Evolutionary conservation across 2,329 filamentous ascomycete species (phyloP), one percentile per base, ranked within the genome.

Genomic region (Penicillium sp.): DNA sequence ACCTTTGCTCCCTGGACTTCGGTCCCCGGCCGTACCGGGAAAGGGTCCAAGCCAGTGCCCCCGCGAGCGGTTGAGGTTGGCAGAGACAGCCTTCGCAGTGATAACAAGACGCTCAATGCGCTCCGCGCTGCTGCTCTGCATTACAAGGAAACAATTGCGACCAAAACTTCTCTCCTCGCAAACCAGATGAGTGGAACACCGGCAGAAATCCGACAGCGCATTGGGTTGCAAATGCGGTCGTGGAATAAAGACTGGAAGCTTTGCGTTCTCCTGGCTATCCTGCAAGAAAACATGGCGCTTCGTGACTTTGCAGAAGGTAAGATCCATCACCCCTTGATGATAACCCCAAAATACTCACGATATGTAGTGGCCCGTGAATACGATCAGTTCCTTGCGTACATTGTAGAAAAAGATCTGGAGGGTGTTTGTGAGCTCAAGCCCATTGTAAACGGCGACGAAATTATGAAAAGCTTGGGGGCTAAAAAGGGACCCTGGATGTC

Each of bases 401-500:
- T 88, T 6, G 67, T 78, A 58, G 72, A 79, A 23, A 74, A 82
- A 31, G 70, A 78, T n/a, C 71, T 89, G 17, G 65, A 76, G 56
- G 71, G 71, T 23, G 74, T 85, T 67, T 81, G 87, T 51, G 78
- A 82, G 2, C 71, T 89, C 37, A 86, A 84, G 66, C 82, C 83
- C 6, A 77, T 91, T 25, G 79, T 96, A 35, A 90, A 95, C 69
- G 93, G 94, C 17, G 89, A 84, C 40, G 80, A 88, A 52, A 82
- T 97, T 21, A 84, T 86, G 19, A 82, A 86, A 61, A 85, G 84
- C 4, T 80, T 97, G 4, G 78, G 76, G 19, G 85, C 82, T 0
- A 77, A 83, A n/a, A 86, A 86, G 62, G 88, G 90, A 0, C 86
- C 81, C n/a, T 97, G 93, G 93, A 89, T 95, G 82, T 86, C 86